A percentile compares a stretch with the other conserved stretches of the same genome.
Evolutionary conservation across 352 stramenopile genomes (phyloP).

Genomic region (Aphanomyces cochlioides): DNA sequence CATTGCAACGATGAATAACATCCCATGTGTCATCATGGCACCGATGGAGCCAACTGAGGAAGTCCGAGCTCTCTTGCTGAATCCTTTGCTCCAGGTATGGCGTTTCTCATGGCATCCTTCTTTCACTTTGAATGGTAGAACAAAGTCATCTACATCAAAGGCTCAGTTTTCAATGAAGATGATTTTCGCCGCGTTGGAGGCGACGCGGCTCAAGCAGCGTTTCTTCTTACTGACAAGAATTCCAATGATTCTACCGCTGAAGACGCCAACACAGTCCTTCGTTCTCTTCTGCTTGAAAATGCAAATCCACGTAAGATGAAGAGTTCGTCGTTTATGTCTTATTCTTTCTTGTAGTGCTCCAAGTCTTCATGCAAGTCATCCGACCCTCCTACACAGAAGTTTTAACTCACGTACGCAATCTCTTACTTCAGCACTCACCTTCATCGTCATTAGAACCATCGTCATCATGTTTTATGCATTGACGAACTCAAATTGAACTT

Average conservation of each 20-base stretch:
- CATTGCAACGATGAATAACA: conserved; percentile 38
- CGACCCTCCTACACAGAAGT: conserved; percentile 53
- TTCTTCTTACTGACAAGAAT: conserved; percentile 53
- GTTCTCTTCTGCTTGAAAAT: conserved; percentile 57
- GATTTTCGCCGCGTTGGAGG: conserved; percentile 56
- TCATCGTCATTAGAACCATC: conserved; percentile 31
- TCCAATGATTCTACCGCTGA: conserved; percentile 39
- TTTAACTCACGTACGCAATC: conserved; percentile 42
- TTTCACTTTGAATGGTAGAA: conserved; percentile 33
- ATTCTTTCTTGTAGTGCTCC: conserved; percentile 31
- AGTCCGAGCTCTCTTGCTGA: conserved; percentile 51
- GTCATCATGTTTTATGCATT: conserved; percentile 56
- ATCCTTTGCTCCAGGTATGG: conserved; percentile 41
- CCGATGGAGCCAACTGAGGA: conserved; percentile 50
- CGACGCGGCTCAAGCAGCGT: conserved; percentile 51
- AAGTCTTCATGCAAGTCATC: conserved; percentile 60
- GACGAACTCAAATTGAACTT: conserved; percentile 63
- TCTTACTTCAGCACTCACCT: neutral
- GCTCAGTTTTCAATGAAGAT: conserved; percentile 60
- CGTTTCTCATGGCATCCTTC: neutral
- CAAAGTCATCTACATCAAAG: conserved; percentile 61
- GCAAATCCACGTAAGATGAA: conserved; percentile 41
- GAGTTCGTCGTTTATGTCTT: neutral
- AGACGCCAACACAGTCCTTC: conserved; percentile 55
- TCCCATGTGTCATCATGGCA: conserved; percentile 53